Base-by-base conservation (phyloP, 805 yeast genomes). In the Suhomyces kilbournensis region DNA sequence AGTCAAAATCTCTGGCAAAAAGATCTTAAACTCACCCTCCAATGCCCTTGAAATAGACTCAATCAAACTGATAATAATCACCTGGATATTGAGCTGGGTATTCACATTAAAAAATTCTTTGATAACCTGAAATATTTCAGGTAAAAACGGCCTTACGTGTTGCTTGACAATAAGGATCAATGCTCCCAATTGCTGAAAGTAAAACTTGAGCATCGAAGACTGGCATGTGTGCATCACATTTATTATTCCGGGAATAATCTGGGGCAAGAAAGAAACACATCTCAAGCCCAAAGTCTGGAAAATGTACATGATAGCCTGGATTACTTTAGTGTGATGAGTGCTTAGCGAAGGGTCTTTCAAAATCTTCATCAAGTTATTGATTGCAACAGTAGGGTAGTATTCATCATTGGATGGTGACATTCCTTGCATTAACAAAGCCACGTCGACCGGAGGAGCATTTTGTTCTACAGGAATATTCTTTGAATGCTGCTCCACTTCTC, bases 301-400 rank as follows among this genome's bases (percentile, higher is more conserved):
- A 45, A 94, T 92, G 60, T 87, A 85, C 81, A 91, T 87, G 43
- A 94, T 86, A 0, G 98, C 96, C 61, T 92, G 97, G n/a, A 92
- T 89, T 25, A 91, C 96, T 17, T 90, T 86, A 2, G 92, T 88
- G 65, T 94, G 98, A 64, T 92, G 96, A 0, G 88, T 76, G 8
- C 90, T 85, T 52, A 93, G 75, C 0, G 97, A 89, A 0, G 88
- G 82, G 67, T 94, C 99, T 57, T 86, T 86, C 43, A 94, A 70
- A 17, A 94, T 86, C 54, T 86, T 89, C 83, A 92, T 80, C 55
- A 94, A 71, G 6, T 92, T 89, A 44, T 84, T 84, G 44, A 94
- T 89, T 0, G 93, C 98, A 22, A 94, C 98, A 0, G 97, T 91
- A 2, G 98, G 97, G 61, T 89, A 92, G 61, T 92, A 94, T 60